phyloP scores from a whole-genome alignment of 2,329 filamentous ascomycete genomes.

The Orbilia javanica region DNA sequence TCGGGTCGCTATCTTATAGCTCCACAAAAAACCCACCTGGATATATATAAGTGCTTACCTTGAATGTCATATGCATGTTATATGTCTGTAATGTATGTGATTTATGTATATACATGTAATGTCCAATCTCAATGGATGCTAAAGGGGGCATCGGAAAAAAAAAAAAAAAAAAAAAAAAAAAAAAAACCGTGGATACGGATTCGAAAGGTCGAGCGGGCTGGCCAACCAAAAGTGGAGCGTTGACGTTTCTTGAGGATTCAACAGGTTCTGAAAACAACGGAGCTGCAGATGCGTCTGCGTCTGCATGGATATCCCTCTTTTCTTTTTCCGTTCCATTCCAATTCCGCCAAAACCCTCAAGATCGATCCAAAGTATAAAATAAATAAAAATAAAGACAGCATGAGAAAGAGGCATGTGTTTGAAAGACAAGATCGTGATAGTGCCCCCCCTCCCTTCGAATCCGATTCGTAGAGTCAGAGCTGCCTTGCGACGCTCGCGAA shows the following conservation, averaged over 20 bases:
- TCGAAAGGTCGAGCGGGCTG: constrained; percentile 9
- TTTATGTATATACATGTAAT: neutral
- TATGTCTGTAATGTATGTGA: too few relatives aligned
- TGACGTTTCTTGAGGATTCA: constrained; percentile 18
- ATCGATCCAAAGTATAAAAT: neutral
- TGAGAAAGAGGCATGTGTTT: constrained; percentile 32
- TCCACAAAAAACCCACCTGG: too few relatives aligned
- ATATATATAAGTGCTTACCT: too few relatives aligned
- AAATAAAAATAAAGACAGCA: neutral
- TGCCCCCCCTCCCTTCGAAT: constrained; percentile 17
- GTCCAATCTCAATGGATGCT: neutral
- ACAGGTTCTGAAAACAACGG: constrained; percentile 35
- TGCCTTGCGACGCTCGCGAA: constrained; percentile 39
- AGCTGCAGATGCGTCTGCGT: constrained; percentile 39
- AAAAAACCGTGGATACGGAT: constrained; percentile 14
- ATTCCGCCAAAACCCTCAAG: neutral
- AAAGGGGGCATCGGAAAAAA: neutral
- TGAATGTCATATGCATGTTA: too few relatives aligned
- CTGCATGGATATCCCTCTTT: neutral
- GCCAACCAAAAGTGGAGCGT: constrained; percentile 8
- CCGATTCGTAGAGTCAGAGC: constrained; percentile 5
- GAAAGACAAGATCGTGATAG: constrained; percentile 24
- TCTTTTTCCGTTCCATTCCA: neutral
- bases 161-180: constrained; percentile 1
- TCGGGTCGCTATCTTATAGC: too few relatives aligned